Conservation (phyloP, 768 basidiomycete genomes). For the Lactarius psammicola region DNA sequence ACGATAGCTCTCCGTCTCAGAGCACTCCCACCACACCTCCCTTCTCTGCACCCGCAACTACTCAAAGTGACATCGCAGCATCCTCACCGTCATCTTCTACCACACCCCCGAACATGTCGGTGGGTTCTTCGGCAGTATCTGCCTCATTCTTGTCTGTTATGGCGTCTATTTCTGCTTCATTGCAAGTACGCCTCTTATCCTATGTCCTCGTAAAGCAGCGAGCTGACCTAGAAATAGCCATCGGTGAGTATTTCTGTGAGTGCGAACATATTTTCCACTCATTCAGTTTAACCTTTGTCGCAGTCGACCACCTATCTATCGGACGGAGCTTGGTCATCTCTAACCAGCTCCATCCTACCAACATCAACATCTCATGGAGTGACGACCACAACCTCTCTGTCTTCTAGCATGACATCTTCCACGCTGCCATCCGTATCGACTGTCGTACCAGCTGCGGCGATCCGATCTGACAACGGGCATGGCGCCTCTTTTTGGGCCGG, state of each 20-base stretch:
- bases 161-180: neutral
- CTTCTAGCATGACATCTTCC: neutral
- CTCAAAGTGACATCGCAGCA: neutral
- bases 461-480: conserved; percentile 2
- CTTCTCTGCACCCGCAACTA: neutral
- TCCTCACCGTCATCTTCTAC: neutral
- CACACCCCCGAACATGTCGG: neutral
- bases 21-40: neutral
- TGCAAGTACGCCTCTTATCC: neutral
- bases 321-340: neutral
- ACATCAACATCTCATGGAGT: too few relatives aligned
- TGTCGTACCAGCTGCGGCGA: conserved; percentile 1
- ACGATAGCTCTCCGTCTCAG: conserved; percentile 6
- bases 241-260: conserved; percentile 11
- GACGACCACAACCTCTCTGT: neutral
- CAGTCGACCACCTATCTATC: conserved; percentile 3
- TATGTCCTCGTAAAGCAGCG: neutral
- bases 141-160: neutral
- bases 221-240: neutral
- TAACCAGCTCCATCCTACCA: neutral
- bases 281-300: neutral
- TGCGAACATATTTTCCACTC: neutral
- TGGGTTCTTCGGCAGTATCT: neutral
- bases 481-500: conserved; percentile 30
- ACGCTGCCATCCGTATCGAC: neutral